Evolutionary conservation across 345 rosid genomes (phyloP).

Genomic region (Populus simonii): DNA sequence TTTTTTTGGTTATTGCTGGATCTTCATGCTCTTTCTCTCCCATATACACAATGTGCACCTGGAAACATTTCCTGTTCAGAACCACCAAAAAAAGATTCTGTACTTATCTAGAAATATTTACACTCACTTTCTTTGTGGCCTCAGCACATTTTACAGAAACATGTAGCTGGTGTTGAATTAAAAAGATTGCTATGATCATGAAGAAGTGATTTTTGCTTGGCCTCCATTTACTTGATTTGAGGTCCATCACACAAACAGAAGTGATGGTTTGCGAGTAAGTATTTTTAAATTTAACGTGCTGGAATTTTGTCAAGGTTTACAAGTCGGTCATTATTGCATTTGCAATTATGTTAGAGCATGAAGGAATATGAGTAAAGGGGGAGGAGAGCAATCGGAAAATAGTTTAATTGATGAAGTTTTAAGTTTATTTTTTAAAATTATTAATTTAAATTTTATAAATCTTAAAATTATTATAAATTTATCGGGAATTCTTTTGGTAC

Average conservation of each 20-base stretch:
- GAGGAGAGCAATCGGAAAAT: background rate
- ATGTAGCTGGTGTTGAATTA: constrained; percentile 9
- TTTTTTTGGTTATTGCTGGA: constrained; percentile 30
- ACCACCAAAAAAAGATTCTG: background rate
- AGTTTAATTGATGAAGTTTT: too few species aligned
- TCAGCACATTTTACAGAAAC: constrained; percentile 8
- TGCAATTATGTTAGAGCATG: background rate
- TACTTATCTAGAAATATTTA: background rate
- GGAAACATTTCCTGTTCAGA: constrained; percentile 1
- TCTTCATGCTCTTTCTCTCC: constrained; percentile 45
- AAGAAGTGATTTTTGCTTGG: background rate
- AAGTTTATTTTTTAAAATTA: too few species aligned
- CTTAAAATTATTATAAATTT: too few species aligned
- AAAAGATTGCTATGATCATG: constrained; percentile 2
- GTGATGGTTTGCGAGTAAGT: background rate
- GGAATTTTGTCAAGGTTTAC: background rate
- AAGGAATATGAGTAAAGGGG: constrained; percentile 1
- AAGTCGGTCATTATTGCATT: background rate
- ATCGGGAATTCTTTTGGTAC: too few species aligned
- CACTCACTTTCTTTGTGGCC: constrained; percentile 17
- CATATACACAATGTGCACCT: constrained; percentile 45
- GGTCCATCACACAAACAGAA: constrained; percentile 5
- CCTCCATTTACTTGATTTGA: background rate
- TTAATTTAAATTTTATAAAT: too few species aligned
- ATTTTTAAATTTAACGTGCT: background rate